phyloP scores from a whole-genome alignment of 2,329 filamentous ascomycete species.

The Waltergamsia citrina region DNA sequence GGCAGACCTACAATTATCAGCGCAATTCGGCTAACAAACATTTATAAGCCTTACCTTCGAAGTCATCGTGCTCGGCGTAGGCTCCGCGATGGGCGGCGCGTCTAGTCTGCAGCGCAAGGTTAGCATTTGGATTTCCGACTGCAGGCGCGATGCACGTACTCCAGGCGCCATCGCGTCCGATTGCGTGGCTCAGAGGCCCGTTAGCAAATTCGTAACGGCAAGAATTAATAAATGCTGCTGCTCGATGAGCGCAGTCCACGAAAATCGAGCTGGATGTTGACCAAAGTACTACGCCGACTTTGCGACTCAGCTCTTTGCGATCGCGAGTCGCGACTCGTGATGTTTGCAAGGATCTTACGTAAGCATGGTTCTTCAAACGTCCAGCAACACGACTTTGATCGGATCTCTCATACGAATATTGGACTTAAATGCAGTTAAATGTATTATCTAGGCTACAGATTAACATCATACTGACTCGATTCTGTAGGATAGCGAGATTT shows the following conservation, averaged over 20 bases:
- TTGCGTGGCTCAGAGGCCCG: too few species aligned
- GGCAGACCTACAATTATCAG: conserved; percentile 54
- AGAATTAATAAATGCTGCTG: too few species aligned
- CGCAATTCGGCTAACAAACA: background rate
- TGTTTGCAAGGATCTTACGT: background rate
- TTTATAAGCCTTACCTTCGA: conserved; percentile 38
- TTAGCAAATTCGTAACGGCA: too few species aligned
- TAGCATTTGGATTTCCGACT: conserved; percentile 3
- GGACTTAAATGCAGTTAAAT: too few species aligned
- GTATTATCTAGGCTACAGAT: too few species aligned
- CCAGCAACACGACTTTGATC: too few species aligned
- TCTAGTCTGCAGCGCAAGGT: conserved; percentile 32
- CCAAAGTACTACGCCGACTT: background rate
- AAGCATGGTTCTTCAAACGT: too few species aligned
- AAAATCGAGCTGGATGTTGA: too few species aligned
- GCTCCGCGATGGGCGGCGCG: conserved; percentile 42
- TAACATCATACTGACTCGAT: too few species aligned
- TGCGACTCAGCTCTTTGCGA: background rate
- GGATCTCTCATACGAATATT: too few species aligned
- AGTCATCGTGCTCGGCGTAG: conserved; percentile 52
- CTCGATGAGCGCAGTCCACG: too few species aligned
- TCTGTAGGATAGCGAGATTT: too few species aligned
- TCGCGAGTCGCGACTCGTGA: background rate
- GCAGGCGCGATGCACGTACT: conserved; percentile 13
- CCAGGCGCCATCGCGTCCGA: conserved; percentile 26